Conservation (phyloP, 176 grass and related monocot genomes). For the Musa acuminata region DNA sequence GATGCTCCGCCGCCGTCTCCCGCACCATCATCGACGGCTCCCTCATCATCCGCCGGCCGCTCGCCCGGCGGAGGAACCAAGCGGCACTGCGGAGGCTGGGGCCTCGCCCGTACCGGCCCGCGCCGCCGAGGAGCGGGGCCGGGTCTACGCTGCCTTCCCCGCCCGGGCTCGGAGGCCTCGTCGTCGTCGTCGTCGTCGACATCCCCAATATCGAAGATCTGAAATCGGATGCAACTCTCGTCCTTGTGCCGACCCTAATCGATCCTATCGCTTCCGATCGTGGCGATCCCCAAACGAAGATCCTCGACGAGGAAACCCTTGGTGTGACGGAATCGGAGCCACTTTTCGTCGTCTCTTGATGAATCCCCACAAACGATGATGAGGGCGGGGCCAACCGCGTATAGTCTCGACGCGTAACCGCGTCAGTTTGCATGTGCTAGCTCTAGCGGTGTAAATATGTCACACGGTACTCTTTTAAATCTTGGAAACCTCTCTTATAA, state of each 20-base stretch:
- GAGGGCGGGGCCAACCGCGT: too few relatives aligned
- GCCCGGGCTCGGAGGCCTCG: neutral
- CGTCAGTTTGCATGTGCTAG: too few relatives aligned
- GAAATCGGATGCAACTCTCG: neutral
- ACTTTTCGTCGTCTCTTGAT: too few relatives aligned
- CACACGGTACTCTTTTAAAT: too few relatives aligned
- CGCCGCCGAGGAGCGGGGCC: conserved; percentile 3
- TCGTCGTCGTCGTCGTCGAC: neutral
- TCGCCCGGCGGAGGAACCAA: conserved; percentile 10
- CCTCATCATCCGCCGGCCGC: conserved; percentile 8
- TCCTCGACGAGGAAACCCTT: neutral
- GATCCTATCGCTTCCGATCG: neutral
- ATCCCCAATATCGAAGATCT: neutral
- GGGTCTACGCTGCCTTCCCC: neutral
- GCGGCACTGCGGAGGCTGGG: conserved; percentile 10
- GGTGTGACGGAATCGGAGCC: neutral
- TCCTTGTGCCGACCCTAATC: neutral
- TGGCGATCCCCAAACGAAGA: neutral
- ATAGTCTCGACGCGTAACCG: too few relatives aligned
- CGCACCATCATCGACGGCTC: conserved; percentile 23
- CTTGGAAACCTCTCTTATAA: too few relatives aligned
- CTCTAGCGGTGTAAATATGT: too few relatives aligned
- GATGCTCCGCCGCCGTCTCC: conserved; percentile 20
- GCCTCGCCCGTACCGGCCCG: neutral
- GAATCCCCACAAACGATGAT: too few relatives aligned